Percentiles rank a stretch among this genome's conserved stretches.
These are phyloP conservation scores for Elsinoe perseae DNA, from an alignment of 2,329 filamentous ascomycete genomes.

Conservation along the genomic window DNA sequence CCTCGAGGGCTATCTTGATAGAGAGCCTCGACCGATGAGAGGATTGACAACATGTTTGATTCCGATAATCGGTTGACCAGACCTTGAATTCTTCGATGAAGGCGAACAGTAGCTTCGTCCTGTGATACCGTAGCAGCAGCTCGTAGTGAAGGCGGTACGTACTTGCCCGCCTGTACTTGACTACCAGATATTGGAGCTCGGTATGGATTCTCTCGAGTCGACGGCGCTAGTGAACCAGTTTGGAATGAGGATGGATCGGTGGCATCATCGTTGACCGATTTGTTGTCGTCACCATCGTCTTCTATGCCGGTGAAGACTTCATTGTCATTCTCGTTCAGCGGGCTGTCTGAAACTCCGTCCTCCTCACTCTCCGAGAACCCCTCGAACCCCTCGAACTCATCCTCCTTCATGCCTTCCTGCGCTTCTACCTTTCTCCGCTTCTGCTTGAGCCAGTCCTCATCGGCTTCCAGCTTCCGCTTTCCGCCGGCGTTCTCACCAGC, in stretches of 20 bases:
- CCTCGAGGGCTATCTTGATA: constrained; percentile 82
- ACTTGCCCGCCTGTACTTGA: constrained; percentile 53
- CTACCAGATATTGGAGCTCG: constrained; percentile 55
- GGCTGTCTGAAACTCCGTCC: constrained; percentile 17
- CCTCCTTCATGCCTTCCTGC: constrained; percentile 21
- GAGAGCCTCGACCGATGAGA: constrained; percentile 71
- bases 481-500: constrained; percentile 34
- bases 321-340: constrained; percentile 22
- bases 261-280: constrained; percentile 33
- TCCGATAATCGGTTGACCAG: constrained; percentile 89
- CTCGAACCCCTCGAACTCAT: constrained; percentile 23
- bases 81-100: constrained; percentile 77
- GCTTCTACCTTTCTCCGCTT: constrained; percentile 48
- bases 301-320: constrained; percentile 27
- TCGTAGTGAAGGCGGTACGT: constrained; percentile 79
- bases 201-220: constrained; percentile 76
- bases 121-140: constrained; percentile 50
- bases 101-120: constrained; percentile 57
- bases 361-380: constrained; percentile 19
- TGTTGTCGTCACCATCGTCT: constrained; percentile 29
- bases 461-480: constrained; percentile 53
- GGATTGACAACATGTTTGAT: constrained; percentile 75
- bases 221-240: constrained; percentile 27
- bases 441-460: constrained; percentile 51
- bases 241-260: constrained; percentile 26